Evolutionary conservation across 805 yeast species (phyloP).

Genomic region (Schwanniomyces sp.): DNA sequence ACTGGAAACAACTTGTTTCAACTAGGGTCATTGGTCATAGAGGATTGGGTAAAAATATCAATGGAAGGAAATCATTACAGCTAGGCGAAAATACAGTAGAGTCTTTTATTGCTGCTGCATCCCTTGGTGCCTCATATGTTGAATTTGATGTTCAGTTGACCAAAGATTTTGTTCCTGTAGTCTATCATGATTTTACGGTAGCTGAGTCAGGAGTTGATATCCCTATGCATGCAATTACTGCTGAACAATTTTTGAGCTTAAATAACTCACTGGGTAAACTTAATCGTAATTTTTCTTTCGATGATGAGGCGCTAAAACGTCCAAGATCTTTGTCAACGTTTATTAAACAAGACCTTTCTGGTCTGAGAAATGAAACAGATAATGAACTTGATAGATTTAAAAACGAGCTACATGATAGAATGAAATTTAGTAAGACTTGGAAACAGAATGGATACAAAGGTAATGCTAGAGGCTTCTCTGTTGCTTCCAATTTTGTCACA

Average conservation of each 20-base stretch:
- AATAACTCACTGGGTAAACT: conserved; percentile 22
- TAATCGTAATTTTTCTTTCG: conserved; percentile 24
- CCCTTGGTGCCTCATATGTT: conserved; percentile 93
- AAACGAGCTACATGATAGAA: conserved; percentile 52
- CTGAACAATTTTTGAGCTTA: conserved; percentile 79
- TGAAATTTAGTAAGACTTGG: conserved; percentile 87
- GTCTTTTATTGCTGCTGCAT: conserved; percentile 93
- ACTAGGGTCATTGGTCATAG: conserved; percentile 95
- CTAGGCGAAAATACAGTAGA: conserved; percentile 95
- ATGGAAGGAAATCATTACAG: conserved; percentile 73
- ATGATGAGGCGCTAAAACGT: conserved; percentile 36
- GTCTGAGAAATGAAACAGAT: conserved; percentile 13
- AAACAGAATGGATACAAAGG: conserved; percentile 87
- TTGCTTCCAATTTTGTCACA: conserved; percentile 91
- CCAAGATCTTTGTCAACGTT: conserved; percentile 42
- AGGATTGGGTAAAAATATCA: conserved; percentile 86
- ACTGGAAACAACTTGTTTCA: conserved; percentile 87
- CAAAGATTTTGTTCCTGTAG: conserved; percentile 86
- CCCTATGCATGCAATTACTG: conserved; percentile 90
- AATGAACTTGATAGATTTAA: conserved; percentile 36
- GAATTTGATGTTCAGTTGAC: conserved; percentile 97
- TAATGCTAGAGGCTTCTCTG: conserved; percentile 83
- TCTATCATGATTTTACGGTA: conserved; percentile 90
- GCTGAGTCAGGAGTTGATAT: conserved; percentile 95
- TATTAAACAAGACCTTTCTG: conserved; percentile 29